Percentiles rank a stretch among this genome's conserved stretches.
Evolutionary conservation across 73 alveolate species (phyloP).

Genomic region (Tetrahymena borealis): DNA sequence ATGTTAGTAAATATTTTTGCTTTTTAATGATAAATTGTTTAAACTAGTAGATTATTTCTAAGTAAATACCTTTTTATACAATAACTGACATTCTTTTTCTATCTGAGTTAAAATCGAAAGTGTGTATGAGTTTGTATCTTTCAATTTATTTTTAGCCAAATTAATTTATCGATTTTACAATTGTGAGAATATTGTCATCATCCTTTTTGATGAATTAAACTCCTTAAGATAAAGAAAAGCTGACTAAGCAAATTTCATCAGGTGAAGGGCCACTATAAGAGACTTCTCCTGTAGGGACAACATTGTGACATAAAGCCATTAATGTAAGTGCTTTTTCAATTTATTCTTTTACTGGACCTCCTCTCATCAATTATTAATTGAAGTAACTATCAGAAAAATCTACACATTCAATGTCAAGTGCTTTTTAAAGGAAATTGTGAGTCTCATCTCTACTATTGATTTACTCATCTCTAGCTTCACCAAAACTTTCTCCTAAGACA

Average conservation of each 20-base stretch:
- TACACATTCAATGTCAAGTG: conserved; percentile 7
- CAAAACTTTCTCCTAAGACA: conserved; percentile 52
- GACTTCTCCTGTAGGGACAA: conserved; percentile 45
- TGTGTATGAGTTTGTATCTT: conserved; percentile 38
- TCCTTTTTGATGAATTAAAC: conserved; percentile 39
- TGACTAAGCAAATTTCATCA: conserved; percentile 92
- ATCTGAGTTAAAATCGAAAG: conserved; percentile 38
- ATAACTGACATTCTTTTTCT: conserved; percentile 72
- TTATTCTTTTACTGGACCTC: not conserved
- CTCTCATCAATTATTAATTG: conserved; percentile 3
- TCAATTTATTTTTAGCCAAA: conserved; percentile 27
- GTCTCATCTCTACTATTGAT: conserved; percentile 26
- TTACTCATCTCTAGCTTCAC: conserved; percentile 7
- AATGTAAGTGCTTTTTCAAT: conserved; percentile 35
- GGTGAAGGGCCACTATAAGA: conserved; percentile 83
- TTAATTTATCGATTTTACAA: conserved; percentile 36
- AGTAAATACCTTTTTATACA: conserved; percentile 63
- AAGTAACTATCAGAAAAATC: conserved; percentile 27
- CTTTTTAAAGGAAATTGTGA: not conserved
- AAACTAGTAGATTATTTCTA: too few relatives aligned
- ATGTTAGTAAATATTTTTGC: too few relatives aligned
- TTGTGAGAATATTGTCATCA: conserved; percentile 37
- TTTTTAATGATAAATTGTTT: too few relatives aligned
- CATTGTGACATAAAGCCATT: conserved; percentile 75
- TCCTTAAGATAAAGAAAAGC: conserved; percentile 65